Base-by-base conservation (phyloP, 2,329 filamentous ascomycete genomes). In the Pestalotiopsis sp. region DNA sequence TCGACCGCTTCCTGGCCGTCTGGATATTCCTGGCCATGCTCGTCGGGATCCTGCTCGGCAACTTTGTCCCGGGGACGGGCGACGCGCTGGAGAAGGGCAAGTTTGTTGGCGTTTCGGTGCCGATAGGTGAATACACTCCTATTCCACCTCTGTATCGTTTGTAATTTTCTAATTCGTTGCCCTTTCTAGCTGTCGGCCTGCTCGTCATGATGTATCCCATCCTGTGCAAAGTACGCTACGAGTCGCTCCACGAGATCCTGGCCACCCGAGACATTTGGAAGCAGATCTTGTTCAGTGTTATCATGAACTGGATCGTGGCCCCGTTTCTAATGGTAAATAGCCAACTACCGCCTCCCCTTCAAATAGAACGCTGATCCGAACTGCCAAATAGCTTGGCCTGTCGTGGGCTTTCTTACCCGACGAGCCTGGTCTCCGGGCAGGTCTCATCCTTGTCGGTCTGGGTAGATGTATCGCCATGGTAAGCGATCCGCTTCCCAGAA, bases 191-290 rank as follows among this genome's bases (percentile, higher is more conserved):
- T 0, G 82, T 97, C 62, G 93, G 94, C 0, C 81, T 97, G 0
- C 85, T 97, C 1, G 90, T 97, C 57, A 97, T 97, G 93, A 97
- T 97, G 93, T 97, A 96, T 76, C 94, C 94, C 0, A 97, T 97
- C 69, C 83, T 97, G 0, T 97, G 93, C 85, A 96, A 96, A 78
- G 92, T 97, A 5, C 89, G 89, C 55, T 96, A 90, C 79, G 93
- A 97, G 78, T 87, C 88, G 0, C 81, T 97, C 11, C 92, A 94
- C 77, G 81, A 87, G 2, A 82, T 93, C 3, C 86, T 96, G 69
- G 78, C 81, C 2, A 83, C 89, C 2, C 84, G 84, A 2, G 82
- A 83, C 0, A 82, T 97, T 2, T 97, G 93, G 93, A 88, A 89
- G 64, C 93, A 97, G 78, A 88, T 97, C n/a, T 82, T 77, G 0